Conservation (phyloP, 371 early-diverging fungal genomes). For the Chytridium lagenaria region DNA sequence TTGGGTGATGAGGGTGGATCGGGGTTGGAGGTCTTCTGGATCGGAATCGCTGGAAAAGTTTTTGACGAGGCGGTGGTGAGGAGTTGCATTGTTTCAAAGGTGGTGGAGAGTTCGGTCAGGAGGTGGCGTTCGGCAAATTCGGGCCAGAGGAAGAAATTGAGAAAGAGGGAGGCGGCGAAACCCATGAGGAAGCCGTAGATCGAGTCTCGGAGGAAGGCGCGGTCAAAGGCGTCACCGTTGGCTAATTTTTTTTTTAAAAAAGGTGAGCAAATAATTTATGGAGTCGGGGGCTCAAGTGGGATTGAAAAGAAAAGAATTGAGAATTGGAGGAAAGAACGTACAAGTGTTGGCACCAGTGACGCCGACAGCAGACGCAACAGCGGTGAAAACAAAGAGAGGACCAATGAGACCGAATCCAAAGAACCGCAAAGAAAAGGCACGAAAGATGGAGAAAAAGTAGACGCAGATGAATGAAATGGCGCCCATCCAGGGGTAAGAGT, state of each 20-base stretch:
- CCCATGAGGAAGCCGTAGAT: constrained; percentile 34
- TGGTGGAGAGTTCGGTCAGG: background rate
- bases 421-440: constrained; percentile 22
- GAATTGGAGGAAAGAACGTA: background rate
- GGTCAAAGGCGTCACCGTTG: constrained; percentile 28
- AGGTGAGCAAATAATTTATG: background rate
- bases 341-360: background rate
- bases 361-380: constrained; percentile 11
- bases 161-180: constrained; percentile 15
- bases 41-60: constrained; percentile 11
- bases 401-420: constrained; percentile 28
- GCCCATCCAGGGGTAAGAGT: constrained; percentile 20
- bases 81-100: constrained; percentile 11
- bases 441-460: constrained; percentile 26
- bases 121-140: constrained; percentile 29
- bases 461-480: constrained; percentile 27
- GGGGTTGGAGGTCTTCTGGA: background rate
- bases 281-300: constrained; percentile 1
- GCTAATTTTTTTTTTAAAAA: constrained; percentile 9
- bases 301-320: background rate
- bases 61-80: constrained; percentile 5
- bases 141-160: constrained; percentile 17
- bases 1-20: constrained; percentile 9
- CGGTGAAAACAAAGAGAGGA: constrained; percentile 29
- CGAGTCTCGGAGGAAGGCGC: constrained; percentile 28